Percentiles rank a stretch among this genome's conserved stretches.
Evolutionary conservation across 1,284 basidiomycete species (phyloP).

Genomic region (Marasmius fiardii): DNA sequence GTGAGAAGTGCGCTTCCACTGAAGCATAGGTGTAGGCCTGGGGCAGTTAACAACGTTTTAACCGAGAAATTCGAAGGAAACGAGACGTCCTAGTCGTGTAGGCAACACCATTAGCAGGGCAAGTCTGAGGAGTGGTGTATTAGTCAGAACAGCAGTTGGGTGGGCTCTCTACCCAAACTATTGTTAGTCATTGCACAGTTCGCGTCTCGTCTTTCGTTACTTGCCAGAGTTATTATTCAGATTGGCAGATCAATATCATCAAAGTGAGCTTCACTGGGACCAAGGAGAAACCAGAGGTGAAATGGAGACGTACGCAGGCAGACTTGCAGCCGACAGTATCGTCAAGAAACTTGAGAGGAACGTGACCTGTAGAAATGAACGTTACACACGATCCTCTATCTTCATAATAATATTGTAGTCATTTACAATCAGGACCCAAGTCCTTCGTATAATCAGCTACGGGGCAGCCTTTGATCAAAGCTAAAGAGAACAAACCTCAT

Average conservation of each 20-base stretch:
- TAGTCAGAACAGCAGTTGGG: constrained; percentile 41
- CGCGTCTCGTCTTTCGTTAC: constrained; percentile 30
- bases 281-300: background rate
- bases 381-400: background rate
- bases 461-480: constrained; percentile 31
- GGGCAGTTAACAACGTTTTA: constrained; percentile 37
- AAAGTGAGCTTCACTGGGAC: background rate
- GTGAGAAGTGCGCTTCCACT: constrained; percentile 44
- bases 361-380: constrained; percentile 38
- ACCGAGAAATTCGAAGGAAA: background rate
- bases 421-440: constrained; percentile 27
- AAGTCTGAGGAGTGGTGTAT: constrained; percentile 38
- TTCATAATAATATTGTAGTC: background rate
- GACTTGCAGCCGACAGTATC: constrained; percentile 61
- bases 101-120: constrained; percentile 36
- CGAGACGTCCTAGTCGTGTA: constrained; percentile 40
- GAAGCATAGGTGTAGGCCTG: constrained; percentile 50
- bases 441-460: constrained; percentile 39
- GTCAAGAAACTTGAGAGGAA: constrained; percentile 47
- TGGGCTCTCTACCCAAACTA: constrained; percentile 5
- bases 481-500: constrained; percentile 20
- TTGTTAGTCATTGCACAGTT: constrained; percentile 8
- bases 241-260: constrained; percentile 36
- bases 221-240: constrained; percentile 43
- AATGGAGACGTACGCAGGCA: constrained; percentile 35